These are phyloP conservation scores for Perilla frutescens DNA, from an alignment of 257 asterid genomes.

Conservation along the genomic window DNA sequence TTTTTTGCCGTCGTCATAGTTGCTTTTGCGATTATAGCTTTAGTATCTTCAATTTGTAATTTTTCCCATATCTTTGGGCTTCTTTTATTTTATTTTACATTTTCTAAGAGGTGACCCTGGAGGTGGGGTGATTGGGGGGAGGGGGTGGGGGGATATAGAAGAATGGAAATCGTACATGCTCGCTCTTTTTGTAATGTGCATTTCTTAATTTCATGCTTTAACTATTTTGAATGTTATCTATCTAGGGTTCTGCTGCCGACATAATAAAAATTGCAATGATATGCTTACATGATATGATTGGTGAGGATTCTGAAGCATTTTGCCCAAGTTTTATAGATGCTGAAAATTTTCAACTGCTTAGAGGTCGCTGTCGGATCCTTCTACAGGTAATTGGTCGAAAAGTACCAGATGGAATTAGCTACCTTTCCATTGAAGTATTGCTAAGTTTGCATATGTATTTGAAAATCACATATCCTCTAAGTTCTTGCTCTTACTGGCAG, in stretches of 20 bases:
- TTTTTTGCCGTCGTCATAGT: slow-evolving; percentile 16
- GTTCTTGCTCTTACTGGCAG: not conserved
- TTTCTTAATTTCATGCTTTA: slow-evolving; percentile 21
- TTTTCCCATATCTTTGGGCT: slow-evolving; percentile 1
- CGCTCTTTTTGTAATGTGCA: slow-evolving; percentile 9
- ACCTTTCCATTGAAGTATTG: slow-evolving; percentile 14
- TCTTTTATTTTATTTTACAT: not conserved
- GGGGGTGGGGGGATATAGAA: not conserved
- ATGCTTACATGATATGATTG: slow-evolving; percentile 67
- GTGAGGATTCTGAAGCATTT: slow-evolving; percentile 56
- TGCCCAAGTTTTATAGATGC: slow-evolving; percentile 51
- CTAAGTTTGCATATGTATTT: not conserved
- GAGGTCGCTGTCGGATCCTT: slow-evolving; percentile 86
- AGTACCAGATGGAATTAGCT: slow-evolving; percentile 27
- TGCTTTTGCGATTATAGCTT: slow-evolving; percentile 13
- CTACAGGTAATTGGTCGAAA: slow-evolving; percentile 67
- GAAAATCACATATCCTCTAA: slow-evolving; percentile 16
- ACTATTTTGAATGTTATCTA: slow-evolving; percentile 26
- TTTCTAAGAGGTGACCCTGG: not conserved
- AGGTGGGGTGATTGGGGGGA: not conserved
- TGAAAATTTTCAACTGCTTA: slow-evolving; percentile 66
- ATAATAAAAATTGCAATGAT: slow-evolving; percentile 91
- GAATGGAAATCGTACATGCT: not conserved
- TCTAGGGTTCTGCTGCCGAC: slow-evolving; percentile 98
- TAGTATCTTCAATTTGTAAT: slow-evolving; percentile 13